Percentiles rank a stretch among this genome's conserved stretches.
These are phyloP conservation scores for Globisporangium mamillatum DNA, from an alignment of 352 stramenopile genomes.

Conservation along the genomic window DNA sequence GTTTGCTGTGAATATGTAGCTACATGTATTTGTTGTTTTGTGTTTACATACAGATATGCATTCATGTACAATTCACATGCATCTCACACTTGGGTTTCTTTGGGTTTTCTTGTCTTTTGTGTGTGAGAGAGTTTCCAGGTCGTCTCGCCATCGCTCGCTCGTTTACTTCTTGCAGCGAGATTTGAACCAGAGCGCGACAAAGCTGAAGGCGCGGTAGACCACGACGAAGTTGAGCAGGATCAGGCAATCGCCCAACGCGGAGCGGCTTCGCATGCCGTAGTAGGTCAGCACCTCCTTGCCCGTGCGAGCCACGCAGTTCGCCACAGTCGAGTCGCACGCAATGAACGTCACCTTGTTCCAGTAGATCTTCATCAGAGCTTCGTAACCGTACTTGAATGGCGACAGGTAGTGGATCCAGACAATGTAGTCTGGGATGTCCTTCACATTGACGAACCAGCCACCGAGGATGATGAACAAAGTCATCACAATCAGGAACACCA, in stretches of 20 bases:
- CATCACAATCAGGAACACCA: no score
- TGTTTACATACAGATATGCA: constrained; percentile 1
- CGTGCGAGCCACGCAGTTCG: constrained; percentile 5
- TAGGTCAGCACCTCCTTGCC: constrained; percentile 4
- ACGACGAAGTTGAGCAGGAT: neutral
- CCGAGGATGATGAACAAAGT: no score
- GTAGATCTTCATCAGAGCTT: constrained; percentile 13
- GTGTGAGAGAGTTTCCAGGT: neutral
- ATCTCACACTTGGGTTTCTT: neutral
- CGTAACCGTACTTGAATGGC: neutral
- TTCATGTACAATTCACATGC: neutral
- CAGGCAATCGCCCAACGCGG: neutral
- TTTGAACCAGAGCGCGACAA: constrained; percentile 2
- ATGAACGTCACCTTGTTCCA: neutral
- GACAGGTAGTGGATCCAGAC: no score
- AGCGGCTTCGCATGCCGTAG: constrained; percentile 7
- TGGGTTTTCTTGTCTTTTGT: neutral
- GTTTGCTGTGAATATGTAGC: neutral
- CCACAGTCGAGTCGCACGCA: neutral
- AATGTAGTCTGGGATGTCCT: no score
- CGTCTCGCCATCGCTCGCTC: neutral
- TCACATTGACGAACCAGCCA: no score
- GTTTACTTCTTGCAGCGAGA: neutral
- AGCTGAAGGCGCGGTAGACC: neutral
- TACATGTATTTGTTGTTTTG: constrained; percentile 3